Evolutionary conservation across 163 green algal species (phyloP).

Genomic region (Coccomyxa subellipsoidea): DNA sequence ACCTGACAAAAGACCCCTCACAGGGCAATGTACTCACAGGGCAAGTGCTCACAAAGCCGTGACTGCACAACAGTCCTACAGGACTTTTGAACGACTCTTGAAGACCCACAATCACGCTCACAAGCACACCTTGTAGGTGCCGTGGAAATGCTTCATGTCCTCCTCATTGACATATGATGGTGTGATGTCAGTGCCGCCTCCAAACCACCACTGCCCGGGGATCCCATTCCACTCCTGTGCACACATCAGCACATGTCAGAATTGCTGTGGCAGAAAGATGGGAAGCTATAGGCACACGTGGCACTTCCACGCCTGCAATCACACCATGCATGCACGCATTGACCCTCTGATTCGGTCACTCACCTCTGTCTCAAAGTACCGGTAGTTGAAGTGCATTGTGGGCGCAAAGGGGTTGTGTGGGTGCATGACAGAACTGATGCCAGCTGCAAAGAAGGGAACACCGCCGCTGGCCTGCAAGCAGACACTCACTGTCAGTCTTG

Average conservation of each 20-base stretch:
- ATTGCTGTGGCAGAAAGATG: too few species aligned
- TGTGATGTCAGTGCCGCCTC: constrained; percentile 99
- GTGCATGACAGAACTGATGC: constrained; percentile 98
- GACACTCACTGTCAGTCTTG: too few species aligned
- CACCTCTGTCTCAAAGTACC: constrained; percentile 92
- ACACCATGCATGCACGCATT: too few species aligned
- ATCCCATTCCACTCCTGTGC: constrained; percentile 78
- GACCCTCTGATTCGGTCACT: background rate
- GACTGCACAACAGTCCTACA: too few species aligned
- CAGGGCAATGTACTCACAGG: too few species aligned
- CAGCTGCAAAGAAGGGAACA: constrained; percentile 98
- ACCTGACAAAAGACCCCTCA: too few species aligned
- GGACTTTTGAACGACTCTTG: too few species aligned
- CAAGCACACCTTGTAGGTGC: constrained; percentile 76
- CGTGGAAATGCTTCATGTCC: constrained; percentile 98
- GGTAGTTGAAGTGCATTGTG: constrained; percentile 99
- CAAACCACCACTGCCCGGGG: constrained; percentile 97
- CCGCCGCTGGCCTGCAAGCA: background rate
- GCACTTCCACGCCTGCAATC: too few species aligned
- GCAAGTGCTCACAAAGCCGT: too few species aligned
- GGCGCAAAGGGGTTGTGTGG: constrained; percentile 93
- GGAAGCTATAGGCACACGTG: too few species aligned
- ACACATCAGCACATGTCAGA: background rate
- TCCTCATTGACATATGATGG: constrained; percentile 90
- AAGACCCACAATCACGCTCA: background rate